phyloP scores from a whole-genome alignment of 192 early-diverging fungal genomes.

The Glomus cerebriforme region DNA sequence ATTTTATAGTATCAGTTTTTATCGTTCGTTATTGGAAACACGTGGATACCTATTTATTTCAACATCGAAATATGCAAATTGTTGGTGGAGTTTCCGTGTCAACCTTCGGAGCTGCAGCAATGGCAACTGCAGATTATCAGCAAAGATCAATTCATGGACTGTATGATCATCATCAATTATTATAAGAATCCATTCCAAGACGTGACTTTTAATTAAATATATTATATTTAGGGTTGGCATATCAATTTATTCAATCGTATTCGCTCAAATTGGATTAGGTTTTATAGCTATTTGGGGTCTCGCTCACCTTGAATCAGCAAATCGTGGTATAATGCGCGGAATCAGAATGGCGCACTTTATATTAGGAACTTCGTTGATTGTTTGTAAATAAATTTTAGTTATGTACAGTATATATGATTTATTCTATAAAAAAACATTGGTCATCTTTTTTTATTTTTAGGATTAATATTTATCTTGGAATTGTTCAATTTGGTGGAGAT shows the following conservation, averaged over 20 bases:
- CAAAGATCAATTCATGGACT: background rate
- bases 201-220: no score
- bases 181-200: background rate
- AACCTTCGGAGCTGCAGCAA: slow-evolving; percentile 30
- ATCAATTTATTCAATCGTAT: slow-evolving; percentile 10
- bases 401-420: no score
- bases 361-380: slow-evolving; percentile 9
- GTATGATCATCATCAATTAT: slow-evolving; percentile 1
- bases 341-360: slow-evolving; percentile 10
- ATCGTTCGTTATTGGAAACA: slow-evolving; percentile 30
- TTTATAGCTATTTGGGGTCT: slow-evolving; percentile 23
- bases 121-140: background rate
- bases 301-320: slow-evolving; percentile 13
- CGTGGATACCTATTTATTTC: slow-evolving; percentile 4
- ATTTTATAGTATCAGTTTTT: slow-evolving; percentile 22
- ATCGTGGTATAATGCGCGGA: slow-evolving; percentile 1
- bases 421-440: no score
- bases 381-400: no score
- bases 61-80: slow-evolving; percentile 32
- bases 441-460: no score
- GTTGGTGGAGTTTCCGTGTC: slow-evolving; percentile 22
- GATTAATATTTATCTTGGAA: slow-evolving; percentile 15
- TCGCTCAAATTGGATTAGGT: slow-evolving; percentile 26
- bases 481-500: background rate
- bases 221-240: slow-evolving; percentile 15